Conservation (phyloP, 805 yeast species). For the Trichomonascus vanleenenianus region DNA sequence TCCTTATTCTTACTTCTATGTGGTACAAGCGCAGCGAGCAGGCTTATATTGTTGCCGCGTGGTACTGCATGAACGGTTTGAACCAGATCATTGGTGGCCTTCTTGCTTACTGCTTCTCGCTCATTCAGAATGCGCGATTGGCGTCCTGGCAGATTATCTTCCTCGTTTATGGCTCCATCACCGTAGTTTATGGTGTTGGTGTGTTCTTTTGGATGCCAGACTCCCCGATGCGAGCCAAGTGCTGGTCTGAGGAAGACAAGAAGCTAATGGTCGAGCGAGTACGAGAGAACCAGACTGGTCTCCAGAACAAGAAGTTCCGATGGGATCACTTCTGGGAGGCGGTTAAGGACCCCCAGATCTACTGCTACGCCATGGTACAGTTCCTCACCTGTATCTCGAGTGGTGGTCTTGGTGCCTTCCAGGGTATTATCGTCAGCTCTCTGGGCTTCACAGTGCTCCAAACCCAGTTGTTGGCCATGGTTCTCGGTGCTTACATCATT, state of each 20-base stretch:
- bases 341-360: slow-evolving; percentile 34
- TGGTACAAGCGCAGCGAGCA: slow-evolving; percentile 46
- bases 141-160: slow-evolving; percentile 46
- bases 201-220: slow-evolving; percentile 33
- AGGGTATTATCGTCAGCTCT: slow-evolving; percentile 25
- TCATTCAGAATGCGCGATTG: slow-evolving; percentile 27
- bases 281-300: slow-evolving; percentile 36
- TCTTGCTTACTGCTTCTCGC: slow-evolving; percentile 41
- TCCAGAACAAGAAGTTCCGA: slow-evolving; percentile 34
- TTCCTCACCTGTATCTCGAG: slow-evolving; percentile 25
- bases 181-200: slow-evolving; percentile 33
- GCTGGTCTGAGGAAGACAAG: slow-evolving; percentile 36
- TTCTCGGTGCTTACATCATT: slow-evolving; percentile 28
- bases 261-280: slow-evolving; percentile 28
- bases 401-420: slow-evolving; percentile 29
- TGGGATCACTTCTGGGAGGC: slow-evolving; percentile 39
- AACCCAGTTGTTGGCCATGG: slow-evolving; percentile 30
- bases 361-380: slow-evolving; percentile 23
- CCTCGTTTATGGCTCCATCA: slow-evolving; percentile 49
- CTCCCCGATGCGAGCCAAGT: slow-evolving; percentile 39
- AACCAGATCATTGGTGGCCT: slow-evolving; percentile 41
- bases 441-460: slow-evolving; percentile 27
- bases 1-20: slow-evolving; percentile 47
- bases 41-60: slow-evolving; percentile 36
- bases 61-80: slow-evolving; percentile 38